These are phyloP conservation scores for Plenodomus lindquistii DNA, from an alignment of 2,329 filamentous ascomycete genomes.

Conservation along the genomic window DNA sequence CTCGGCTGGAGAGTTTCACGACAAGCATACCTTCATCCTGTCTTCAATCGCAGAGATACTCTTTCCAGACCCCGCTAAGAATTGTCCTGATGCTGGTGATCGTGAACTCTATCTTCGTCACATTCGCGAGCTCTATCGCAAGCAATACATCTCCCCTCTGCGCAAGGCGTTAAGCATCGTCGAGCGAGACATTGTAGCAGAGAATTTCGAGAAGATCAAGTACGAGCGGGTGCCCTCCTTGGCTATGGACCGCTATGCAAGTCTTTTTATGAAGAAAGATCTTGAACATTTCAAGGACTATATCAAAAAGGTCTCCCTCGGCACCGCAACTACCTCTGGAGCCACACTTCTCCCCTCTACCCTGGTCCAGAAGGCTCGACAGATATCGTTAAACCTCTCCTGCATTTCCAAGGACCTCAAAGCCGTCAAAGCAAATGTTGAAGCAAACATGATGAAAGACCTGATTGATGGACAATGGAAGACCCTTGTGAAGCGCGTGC, in stretches of 20 bases:
- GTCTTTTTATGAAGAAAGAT: slow-evolving; percentile 58
- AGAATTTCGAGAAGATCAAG: slow-evolving; percentile 55
- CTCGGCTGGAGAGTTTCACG: slow-evolving; percentile 58
- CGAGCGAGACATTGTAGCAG: slow-evolving; percentile 56
- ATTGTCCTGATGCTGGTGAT: slow-evolving; percentile 39
- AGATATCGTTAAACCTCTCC: no score
- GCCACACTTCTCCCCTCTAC: slow-evolving; percentile 59
- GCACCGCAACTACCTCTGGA: slow-evolving; percentile 58
- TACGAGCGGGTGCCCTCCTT: slow-evolving; percentile 62
- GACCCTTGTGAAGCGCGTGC: slow-evolving; percentile 60
- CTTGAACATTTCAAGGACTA: slow-evolving; percentile 55
- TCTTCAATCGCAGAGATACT: slow-evolving; percentile 62
- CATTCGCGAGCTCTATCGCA: slow-evolving; percentile 58
- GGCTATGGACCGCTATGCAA: slow-evolving; percentile 60
- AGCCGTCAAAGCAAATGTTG: slow-evolving; percentile 8
- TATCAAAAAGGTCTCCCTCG: slow-evolving; percentile 53
- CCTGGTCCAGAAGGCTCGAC: slow-evolving; percentile 45
- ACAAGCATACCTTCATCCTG: slow-evolving; percentile 61
- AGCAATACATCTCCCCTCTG: slow-evolving; percentile 55
- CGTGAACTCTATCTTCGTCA: slow-evolving; percentile 59
- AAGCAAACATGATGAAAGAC: slow-evolving; percentile 37
- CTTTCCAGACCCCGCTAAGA: slow-evolving; percentile 44
- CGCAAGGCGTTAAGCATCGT: slow-evolving; percentile 59
- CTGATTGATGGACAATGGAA: slow-evolving; percentile 60
- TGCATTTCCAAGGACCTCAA: not conserved